Evolutionary conservation across 257 asterid genomes (phyloP), one percentile per base, ranked within the genome.

Genomic region (Nicotiana knightiana): DNA sequence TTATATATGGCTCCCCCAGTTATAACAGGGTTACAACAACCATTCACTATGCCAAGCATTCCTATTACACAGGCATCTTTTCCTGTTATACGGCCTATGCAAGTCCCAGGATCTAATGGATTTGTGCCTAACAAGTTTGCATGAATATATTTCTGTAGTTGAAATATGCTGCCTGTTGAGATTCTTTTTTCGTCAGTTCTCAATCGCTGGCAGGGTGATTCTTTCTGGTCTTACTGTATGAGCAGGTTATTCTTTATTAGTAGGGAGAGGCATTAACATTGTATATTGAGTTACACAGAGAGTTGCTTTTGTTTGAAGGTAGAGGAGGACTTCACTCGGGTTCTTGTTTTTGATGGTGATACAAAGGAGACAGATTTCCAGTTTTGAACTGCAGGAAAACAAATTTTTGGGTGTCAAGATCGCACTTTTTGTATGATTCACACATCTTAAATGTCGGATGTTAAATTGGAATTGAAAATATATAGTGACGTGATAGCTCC

Each of bases 41-140:
- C 89, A 82, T 89, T 67, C 81, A 84, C 90, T 51, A 80, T 93
- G 64, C 91, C 97, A 51, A 87, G 66, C 83, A 76, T 88, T 86
- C 95, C 95, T 7, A 81, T 87, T 57, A 85, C 93, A 61, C 92
- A 89, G 80, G 90, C 96, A 6, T 30, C 81, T 30, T 87, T 85
- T 62, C 93, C 94, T 5, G 83, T 92, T 63, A 63, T 87, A 37
- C 91, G 89, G 28, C 88, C 90, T 13, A 64, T 89, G 81, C 88
- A 89, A 81, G 84, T 91, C 82, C 92, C 90, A 6, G 92, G 90
- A 63, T 77, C 90, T 32, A 89, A 90, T 48, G 90, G 86, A 76
- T 92, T 84, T 77, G 18, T 85, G 26, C 61, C 85, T 84, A 59
- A 91, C 83, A 93, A 92, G 89, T 88, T 90, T 51, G 88, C 86